Evolutionary conservation across 108 stramenopile species (phyloP), one percentile per base, ranked within the genome.

Genomic region (Pseudonitzschia pungens): DNA sequence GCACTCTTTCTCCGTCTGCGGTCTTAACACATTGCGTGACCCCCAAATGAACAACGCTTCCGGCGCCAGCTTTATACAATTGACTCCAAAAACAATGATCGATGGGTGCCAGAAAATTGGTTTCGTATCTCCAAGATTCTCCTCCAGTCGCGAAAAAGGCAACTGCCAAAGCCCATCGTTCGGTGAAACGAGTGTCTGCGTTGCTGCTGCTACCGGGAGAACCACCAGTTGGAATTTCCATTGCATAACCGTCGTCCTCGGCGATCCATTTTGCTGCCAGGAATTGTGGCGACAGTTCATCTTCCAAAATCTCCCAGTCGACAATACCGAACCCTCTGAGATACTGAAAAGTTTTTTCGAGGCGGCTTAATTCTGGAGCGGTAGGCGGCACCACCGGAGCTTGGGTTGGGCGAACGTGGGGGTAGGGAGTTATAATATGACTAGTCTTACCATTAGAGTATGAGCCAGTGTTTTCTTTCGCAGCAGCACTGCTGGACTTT

Each of bases 111-210:
- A 72, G 27, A 29, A 72, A 72, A 28, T 60, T 26, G 24, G 60
- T 14, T 5, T 26, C 11, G 42, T 62, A 72, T 15, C 15, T 63
- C 78, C 78, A 79, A 41, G 51, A 41, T 31, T 31, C 40, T 48
- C 78, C 78, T 53, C 32, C 31, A 18, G 59, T 63, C 24, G 78
- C 28, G 44, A 69, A 79, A 24, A 70, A 79, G 9, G 70, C 55
- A n/a, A 71, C 70, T 4, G 69, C 74, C 62, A 71, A 6, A 18
- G 48, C 0, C 31, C 71, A 77, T 65, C 76, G 68, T 40, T 77
- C 64, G 44, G 65, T 55, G 51, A 72, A 71, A 42, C 44, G 29
- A 28, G 26, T 32, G 7, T 44, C 68, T 12, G 8, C 31, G 20
- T 31, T 27, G 15, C 15, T 27, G 15, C 15, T 26, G 0, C 3